Evolutionary conservation across 345 rosid genomes (phyloP), one percentile per base, ranked within the genome.

Genomic region (Eutrema japonicum): DNA sequence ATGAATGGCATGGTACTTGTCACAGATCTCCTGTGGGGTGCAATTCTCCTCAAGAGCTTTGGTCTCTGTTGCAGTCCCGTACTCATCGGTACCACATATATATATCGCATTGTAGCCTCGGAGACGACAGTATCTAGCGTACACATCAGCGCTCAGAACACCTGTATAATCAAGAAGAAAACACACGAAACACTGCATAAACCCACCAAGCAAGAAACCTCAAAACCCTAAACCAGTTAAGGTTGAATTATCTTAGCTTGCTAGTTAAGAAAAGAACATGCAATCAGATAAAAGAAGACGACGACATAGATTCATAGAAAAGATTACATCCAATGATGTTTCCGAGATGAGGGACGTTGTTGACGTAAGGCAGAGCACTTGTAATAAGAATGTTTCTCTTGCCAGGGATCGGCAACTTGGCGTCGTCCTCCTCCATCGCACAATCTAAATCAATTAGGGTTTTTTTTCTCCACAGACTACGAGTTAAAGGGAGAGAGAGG

Each of bases 301-400:
- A 50, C 3, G 38, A 55, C 29, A 14, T 54, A 14, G 63, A 53
- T 41, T 43, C 55, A 64, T 22, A 22, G 26, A 22, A 22, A 22
- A 22, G 26, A 67, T 54, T 80, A 82, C 91, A 71, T 68, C 97
- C 98, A 55, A 95, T 88, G 83, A 95, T 90, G 82, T 95, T 95
- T 66, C 97, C 97, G 42, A 95, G 96, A 57, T 95, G 99, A 73
- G 99, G 99, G 1, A 92, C 93, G 83, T 94, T 94, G 80, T 94
- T 94, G 80, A 94, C 97, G 53, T 92, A 94, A 45, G 99, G 99
- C 73, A 94, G 64, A 36, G 98, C 98, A 72, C 97, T 92, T 55
- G 97, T 94, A 75, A 94, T 92, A 37, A 92, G 93, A 7, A 94
- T 64, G 83, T 94, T 94, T 68, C 97, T 82, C 82, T 87, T 83